A percentile compares a stretch with the other conserved stretches of the same genome.
Conservation (phyloP, 768 basidiomycete species). For the Paxillus involutus region DNA sequence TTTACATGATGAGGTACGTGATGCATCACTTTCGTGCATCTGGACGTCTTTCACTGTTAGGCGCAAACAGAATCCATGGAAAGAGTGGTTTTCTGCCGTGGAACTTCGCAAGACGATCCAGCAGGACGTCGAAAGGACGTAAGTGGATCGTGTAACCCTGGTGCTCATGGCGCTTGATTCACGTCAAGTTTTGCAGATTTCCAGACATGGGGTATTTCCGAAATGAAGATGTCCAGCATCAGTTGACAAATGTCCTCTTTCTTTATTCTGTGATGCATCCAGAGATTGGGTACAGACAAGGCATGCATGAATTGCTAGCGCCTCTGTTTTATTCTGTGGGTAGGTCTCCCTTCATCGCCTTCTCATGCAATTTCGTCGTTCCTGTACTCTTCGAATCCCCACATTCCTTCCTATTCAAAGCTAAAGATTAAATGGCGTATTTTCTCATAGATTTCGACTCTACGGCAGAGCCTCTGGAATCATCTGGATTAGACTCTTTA, state of each 20-base stretch:
- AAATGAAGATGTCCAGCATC: constrained; percentile 65
- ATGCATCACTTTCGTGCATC: not conserved
- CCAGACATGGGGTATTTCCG: constrained; percentile 96
- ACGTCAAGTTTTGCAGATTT: constrained; percentile 55
- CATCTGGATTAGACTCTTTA: constrained; percentile 32
- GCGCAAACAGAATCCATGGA: constrained; percentile 83
- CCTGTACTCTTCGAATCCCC: constrained; percentile 9
- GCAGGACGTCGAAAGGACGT: constrained; percentile 97
- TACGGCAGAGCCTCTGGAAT: constrained; percentile 35
- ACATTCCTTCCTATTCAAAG: constrained; percentile 18
- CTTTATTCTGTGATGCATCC: constrained; percentile 78
- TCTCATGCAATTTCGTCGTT: constrained; percentile 3
- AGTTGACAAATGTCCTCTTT: constrained; percentile 86
- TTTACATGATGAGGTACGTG: constrained; percentile 66
- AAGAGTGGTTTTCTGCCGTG: constrained; percentile 85
- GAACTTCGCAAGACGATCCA: constrained; percentile 87
- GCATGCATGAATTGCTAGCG: constrained; percentile 97
- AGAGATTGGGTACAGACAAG: constrained; percentile 91
- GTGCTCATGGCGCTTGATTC: not conserved
- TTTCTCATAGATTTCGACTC: constrained; percentile 74
- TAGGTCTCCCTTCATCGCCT: constrained; percentile 14
- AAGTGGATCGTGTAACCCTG: constrained; percentile 32
- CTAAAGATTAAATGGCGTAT: constrained; percentile 25
- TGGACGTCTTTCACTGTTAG: not conserved
- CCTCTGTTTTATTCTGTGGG: constrained; percentile 71